These are phyloP conservation scores for Penicillium nordicum DNA, from an alignment of 2,329 filamentous ascomycete species.

Conservation along the genomic window DNA sequence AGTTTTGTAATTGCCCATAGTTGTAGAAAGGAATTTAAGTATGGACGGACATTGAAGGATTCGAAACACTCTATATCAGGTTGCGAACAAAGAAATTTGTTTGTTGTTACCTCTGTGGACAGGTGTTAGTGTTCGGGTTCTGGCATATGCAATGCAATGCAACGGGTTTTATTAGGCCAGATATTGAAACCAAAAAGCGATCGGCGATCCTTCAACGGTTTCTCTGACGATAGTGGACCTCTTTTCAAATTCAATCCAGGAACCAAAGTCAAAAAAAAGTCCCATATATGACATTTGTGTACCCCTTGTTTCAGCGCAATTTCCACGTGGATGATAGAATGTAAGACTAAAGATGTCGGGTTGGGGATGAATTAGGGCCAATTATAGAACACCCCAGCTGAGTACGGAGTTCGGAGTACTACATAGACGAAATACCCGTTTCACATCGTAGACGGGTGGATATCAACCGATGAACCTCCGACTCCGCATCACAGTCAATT, in stretches of 20 bases:
- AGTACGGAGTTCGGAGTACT: too few species aligned
- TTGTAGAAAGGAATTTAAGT: background rate
- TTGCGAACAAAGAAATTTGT: background rate
- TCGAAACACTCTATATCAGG: background rate
- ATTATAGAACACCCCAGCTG: background rate
- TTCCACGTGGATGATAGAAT: background rate
- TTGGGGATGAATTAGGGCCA: background rate
- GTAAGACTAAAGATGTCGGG: background rate
- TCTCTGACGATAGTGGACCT: background rate
- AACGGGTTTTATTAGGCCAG: background rate
- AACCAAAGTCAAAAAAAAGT: background rate
- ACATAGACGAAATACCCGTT: background rate
- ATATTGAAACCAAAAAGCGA: background rate
- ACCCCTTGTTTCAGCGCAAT: background rate
- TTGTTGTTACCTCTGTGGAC: background rate
- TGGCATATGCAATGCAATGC: background rate
- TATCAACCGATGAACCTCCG: background rate
- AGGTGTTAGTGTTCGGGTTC: background rate
- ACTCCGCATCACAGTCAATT: background rate
- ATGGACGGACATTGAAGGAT: background rate
- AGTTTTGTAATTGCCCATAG: background rate
- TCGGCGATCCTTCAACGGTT: conserved; percentile 4
- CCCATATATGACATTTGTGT: background rate
- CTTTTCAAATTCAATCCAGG: background rate
- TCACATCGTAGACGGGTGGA: background rate